Evolutionary conservation across 78 protist genomes (phyloP).

Genomic region (Speleostelium caveatum): DNA sequence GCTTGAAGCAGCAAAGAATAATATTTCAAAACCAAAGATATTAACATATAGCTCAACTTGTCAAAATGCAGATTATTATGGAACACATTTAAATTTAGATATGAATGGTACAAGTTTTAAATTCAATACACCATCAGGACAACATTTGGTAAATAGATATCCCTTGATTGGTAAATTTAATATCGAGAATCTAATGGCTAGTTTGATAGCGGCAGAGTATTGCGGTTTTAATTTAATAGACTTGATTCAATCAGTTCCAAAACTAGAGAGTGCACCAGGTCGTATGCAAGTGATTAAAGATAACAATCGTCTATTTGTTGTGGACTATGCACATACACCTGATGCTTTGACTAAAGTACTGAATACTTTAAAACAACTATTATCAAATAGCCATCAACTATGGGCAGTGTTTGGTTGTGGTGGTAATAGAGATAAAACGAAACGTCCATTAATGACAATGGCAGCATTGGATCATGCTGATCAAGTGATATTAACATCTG

Average conservation of each 20-base stretch:
- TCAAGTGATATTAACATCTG: background rate
- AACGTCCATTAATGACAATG: conserved; percentile 1
- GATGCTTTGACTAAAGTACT: background rate
- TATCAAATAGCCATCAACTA: background rate
- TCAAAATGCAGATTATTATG: too few species aligned
- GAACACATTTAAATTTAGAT: background rate
- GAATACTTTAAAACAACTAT: background rate
- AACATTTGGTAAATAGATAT: background rate
- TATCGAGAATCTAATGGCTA: background rate
- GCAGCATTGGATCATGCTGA: background rate
- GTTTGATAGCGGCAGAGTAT: background rate
- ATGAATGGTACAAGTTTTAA: background rate
- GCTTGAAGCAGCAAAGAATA: too few species aligned
- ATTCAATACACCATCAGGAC: background rate
- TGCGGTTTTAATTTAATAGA: background rate
- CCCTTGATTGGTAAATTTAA: background rate
- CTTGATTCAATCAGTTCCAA: background rate
- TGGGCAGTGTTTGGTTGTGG: background rate
- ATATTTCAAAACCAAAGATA: too few species aligned
- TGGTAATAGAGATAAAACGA: background rate
- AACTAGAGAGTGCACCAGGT: background rate
- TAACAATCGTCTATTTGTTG: background rate
- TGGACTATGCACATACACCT: background rate
- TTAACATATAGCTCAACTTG: too few species aligned
- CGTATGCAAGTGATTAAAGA: background rate